Percentiles rank a stretch among this genome's conserved stretches.
phyloP scores from a whole-genome alignment of 306 rosid species.

The Glycine latifolia region DNA sequence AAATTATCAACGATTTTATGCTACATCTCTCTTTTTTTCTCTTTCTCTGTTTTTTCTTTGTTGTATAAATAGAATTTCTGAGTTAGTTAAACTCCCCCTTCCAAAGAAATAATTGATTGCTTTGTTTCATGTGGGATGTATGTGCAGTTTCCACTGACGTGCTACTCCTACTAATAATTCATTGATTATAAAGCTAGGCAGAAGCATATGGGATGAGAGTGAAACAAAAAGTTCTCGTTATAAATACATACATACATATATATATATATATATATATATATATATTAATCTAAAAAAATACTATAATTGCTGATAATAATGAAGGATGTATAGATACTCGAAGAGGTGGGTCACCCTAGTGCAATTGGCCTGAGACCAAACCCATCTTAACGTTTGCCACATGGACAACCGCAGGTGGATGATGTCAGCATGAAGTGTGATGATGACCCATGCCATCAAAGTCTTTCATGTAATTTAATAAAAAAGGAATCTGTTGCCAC shows the following conservation, averaged over 20 bases:
- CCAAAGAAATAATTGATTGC: constrained; percentile 47
- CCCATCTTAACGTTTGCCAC: constrained; percentile 64
- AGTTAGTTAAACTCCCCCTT: constrained; percentile 37
- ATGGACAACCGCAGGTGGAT: constrained; percentile 62
- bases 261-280: not conserved
- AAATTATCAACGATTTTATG: not conserved
- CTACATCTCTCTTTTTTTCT: not conserved
- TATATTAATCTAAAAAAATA: not conserved
- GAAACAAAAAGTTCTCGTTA: constrained; percentile 32
- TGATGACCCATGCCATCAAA: constrained; percentile 58
- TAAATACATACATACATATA: not conserved
- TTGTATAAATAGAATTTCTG: not conserved
- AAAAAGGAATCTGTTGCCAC: too few relatives aligned
- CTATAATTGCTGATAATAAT: constrained; percentile 45
- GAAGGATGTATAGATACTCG: constrained; percentile 50
- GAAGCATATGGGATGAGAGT: constrained; percentile 16
- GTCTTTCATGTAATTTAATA: not conserved
- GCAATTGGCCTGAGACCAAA: constrained; percentile 67
- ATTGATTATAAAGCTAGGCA: constrained; percentile 41
- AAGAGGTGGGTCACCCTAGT: constrained; percentile 53
- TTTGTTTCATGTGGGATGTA: constrained; percentile 40
- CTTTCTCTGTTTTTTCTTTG: not conserved
- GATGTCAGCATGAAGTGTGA: constrained; percentile 87
- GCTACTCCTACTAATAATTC: constrained; percentile 24
- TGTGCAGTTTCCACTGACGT: constrained; percentile 38